These are phyloP conservation scores for Boletus bicolor DNA, from an alignment of 768 basidiomycete species.

Conservation along the genomic window DNA sequence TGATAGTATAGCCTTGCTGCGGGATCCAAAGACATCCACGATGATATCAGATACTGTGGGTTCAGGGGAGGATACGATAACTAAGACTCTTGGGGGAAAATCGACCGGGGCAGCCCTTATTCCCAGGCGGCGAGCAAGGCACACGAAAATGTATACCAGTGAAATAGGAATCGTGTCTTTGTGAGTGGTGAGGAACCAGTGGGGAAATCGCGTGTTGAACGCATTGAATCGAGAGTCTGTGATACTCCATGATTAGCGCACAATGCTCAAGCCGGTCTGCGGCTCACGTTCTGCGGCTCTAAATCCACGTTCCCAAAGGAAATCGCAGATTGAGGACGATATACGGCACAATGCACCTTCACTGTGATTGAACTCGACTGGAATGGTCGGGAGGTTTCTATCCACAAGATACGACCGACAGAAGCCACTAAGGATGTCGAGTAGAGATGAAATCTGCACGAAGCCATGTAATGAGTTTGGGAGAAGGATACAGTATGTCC, in stretches of 20 bases:
- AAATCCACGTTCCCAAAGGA: constrained; percentile 50
- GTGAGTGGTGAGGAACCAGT: constrained; percentile 49
- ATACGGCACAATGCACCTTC: constrained; percentile 27
- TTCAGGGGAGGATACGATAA: constrained; percentile 42
- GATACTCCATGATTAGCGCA: background rate
- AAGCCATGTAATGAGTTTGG: background rate
- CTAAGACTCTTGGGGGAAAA: constrained; percentile 56
- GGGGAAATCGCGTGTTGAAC: constrained; percentile 57
- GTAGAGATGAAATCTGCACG: constrained; percentile 37
- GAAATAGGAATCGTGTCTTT: constrained; percentile 57
- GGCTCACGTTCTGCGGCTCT: constrained; percentile 40
- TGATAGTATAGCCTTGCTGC: constrained; percentile 32
- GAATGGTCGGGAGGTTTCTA: constrained; percentile 28
- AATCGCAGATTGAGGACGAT: constrained; percentile 46
- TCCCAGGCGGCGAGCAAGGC: constrained; percentile 49
- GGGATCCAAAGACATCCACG: constrained; percentile 48
- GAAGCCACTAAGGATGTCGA: constrained; percentile 38
- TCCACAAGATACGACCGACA: constrained; percentile 41
- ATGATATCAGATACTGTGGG: constrained; percentile 36
- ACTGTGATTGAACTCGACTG: constrained; percentile 31
- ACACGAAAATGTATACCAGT: constrained; percentile 55
- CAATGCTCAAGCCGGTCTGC: background rate
- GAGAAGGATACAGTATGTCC: background rate
- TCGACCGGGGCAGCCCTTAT: constrained; percentile 51
- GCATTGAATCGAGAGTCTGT: constrained; percentile 40